Evolutionary conservation across 495 filamentous ascomycete genomes (phyloP).

Genomic region (Podospora bellae-mahoneyi): DNA sequence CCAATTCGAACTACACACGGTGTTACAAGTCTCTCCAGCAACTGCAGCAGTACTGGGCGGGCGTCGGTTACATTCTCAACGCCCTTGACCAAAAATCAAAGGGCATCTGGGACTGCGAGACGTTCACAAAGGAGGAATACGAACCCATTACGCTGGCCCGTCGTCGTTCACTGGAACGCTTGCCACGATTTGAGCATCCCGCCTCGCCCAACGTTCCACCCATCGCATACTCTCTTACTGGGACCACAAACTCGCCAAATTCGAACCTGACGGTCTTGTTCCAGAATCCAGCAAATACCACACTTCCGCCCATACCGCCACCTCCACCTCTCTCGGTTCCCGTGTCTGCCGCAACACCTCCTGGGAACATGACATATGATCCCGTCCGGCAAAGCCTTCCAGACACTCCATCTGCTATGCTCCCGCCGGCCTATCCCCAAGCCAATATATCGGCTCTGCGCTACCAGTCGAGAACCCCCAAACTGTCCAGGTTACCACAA

Average conservation of each 20-base stretch:
- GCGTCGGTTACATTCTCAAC: slow-evolving; percentile 79
- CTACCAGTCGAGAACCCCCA: slow-evolving; percentile 32
- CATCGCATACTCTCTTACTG: slow-evolving; percentile 74
- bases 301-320: slow-evolving; percentile 21
- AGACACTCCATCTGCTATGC: slow-evolving; percentile 39
- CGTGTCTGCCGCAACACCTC: slow-evolving; percentile 41
- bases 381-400: slow-evolving; percentile 50
- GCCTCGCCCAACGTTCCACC: slow-evolving; percentile 47
- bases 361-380: slow-evolving; percentile 52
- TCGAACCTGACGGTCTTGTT: slow-evolving; percentile 73
- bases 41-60: slow-evolving; percentile 76
- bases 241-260: slow-evolving; percentile 76
- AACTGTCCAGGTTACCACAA: slow-evolving; percentile 22
- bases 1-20: slow-evolving; percentile 73
- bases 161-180: slow-evolving; percentile 45
- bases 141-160: slow-evolving; percentile 58
- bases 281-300: slow-evolving; percentile 38
- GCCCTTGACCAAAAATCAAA: slow-evolving; percentile 84
- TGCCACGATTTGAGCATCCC: slow-evolving; percentile 34
- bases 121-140: slow-evolving; percentile 74
- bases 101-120: slow-evolving; percentile 75
- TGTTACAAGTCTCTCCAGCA: slow-evolving; percentile 78
- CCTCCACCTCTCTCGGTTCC: slow-evolving; percentile 25
- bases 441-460: slow-evolving; percentile 45
- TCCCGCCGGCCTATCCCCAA: slow-evolving; percentile 46